phyloP scores from a whole-genome alignment of 2,329 filamentous ascomycete species.

The Paramyrothecium sp. region DNA sequence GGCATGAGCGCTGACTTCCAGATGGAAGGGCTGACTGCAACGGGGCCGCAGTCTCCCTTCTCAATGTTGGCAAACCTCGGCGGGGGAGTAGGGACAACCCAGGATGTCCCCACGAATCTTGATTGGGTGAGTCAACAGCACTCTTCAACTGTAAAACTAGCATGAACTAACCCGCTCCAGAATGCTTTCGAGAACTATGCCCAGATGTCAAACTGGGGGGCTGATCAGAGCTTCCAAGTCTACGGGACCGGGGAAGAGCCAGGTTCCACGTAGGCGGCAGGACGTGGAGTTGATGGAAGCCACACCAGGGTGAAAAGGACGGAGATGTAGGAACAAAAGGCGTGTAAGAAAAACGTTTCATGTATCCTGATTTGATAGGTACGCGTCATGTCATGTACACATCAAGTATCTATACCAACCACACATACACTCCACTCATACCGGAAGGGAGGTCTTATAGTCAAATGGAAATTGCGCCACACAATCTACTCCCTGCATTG shows the following conservation, averaged over 20 bases:
- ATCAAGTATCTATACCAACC: not conserved
- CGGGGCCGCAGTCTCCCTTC: slow-evolving; percentile 41
- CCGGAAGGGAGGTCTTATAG: not conserved
- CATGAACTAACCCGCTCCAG: slow-evolving; percentile 33
- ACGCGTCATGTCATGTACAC: too few species aligned
- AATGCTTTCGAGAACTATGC: slow-evolving; percentile 57
- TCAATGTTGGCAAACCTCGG: slow-evolving; percentile 51
- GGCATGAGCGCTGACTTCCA: slow-evolving; percentile 27
- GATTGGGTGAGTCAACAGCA: slow-evolving; percentile 51
- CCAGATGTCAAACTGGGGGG: slow-evolving; percentile 50
- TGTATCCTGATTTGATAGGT: not conserved
- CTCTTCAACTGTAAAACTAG: not conserved
- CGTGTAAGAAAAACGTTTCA: not conserved
- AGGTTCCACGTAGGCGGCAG: slow-evolving; percentile 21
- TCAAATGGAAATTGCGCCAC: too few species aligned
- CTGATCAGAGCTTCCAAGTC: slow-evolving; percentile 51
- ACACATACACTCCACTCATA: not conserved
- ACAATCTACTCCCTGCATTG: too few species aligned
- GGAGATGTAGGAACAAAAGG: not conserved
- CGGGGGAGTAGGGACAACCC: slow-evolving; percentile 18
- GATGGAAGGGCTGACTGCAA: slow-evolving; percentile 24
- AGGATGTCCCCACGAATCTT: slow-evolving; percentile 51
- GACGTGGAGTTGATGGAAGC: not conserved
- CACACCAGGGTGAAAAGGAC: not conserved
- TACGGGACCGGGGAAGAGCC: slow-evolving; percentile 34